Evolutionary conservation across 192 early-diverging fungal genomes (phyloP), one percentile per base, ranked within the genome.

Genomic region (Entomortierella parvispora): DNA sequence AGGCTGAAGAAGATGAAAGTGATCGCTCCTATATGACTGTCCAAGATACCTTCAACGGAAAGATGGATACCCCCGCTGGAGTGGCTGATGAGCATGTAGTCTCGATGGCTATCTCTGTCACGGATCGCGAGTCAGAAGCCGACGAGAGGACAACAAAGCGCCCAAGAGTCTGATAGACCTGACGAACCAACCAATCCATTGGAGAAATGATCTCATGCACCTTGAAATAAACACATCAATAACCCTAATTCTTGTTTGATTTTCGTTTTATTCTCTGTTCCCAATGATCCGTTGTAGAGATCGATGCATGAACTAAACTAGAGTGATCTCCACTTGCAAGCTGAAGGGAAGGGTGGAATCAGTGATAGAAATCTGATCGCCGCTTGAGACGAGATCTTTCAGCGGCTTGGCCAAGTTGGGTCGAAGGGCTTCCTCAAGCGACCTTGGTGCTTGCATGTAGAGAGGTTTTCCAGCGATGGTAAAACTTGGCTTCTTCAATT

Each of bases 401-500:
- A 97, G 62, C 47, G 65, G 65, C 82, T 92, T 93, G 8, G 55
- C 81, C n/a, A 99, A 84, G 76, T 99, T 99, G 3, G 90, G 90
- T n/a, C 94, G 82, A 17, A 94, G 95, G 1, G 85, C 85, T 51
- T 87, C 83, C 80, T 97, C 94, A 31, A 99, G 81, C 37, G 74
- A 61, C 58, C 83, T 84, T 37, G 97, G 97, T 9, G 88, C 90
- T 77, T 94, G 94, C 91, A 96, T 94, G 77, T 96, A 99, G 52
- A 99, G 76, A 12, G 85, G 88, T 50, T 76, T 86, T 15, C 79
- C 69, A 3, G 69, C 82, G 40, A 67, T 55, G 0, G 78, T 58
- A 59, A 99, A 84, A 63, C 90, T 93, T 15, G 97, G 97, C 29
- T 86, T 86, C 71, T 93, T 96, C 68, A 99, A 85, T 85, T 95